Evolutionary conservation across 805 yeast genomes (phyloP), one percentile per base, ranked within the genome.

Genomic region (Metschnikowia dekortorum): DNA sequence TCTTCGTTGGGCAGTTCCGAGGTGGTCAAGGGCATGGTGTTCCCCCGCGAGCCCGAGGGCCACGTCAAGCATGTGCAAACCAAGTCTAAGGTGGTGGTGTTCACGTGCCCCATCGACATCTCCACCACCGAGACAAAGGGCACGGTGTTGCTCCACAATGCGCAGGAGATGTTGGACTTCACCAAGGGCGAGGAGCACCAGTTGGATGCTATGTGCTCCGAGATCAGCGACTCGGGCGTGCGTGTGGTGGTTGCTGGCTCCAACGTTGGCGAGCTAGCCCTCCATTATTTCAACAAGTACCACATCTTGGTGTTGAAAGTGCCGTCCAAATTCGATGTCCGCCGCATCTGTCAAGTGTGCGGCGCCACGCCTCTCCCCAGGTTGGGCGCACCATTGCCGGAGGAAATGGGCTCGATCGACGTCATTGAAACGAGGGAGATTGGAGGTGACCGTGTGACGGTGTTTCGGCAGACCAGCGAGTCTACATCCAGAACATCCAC

Each of bases 121-220:
- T 85, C 97, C 11, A 85, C 90, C 53, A 91, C 99, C n/a, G 99
- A 94, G 73, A 92, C 98, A 22, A 92, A 92, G 73, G 98, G 99
- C 46, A 94, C 99, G 13, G 99, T 94, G 44, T 76, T 94, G 61
- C 79, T 94, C 58, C 97, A 94, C 73, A 91, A 89, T 63, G 99
- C 99, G 10, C 80, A 92, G 68, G 98, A 94, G 70, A 91, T 94
- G 97, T 77, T 92, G 57, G 95, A 90, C 63, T 94, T 94, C 73
- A 82, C 96, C 58, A 88, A 86, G 75, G 98, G 97, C 61, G 99
- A 94, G 72, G 99, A 94, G 71, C 85, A 84, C 48, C 97, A 89
- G 67, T 80, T 94, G 61, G 97, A 94, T 64, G 82, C 81, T 64
- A 79, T 86, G 70, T 85, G 92, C 57, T 85, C 85, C 64, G 94